phyloP scores from a whole-genome alignment of 2,329 filamentous ascomycete species.

The Thermothelomyces thermophilus region DNA sequence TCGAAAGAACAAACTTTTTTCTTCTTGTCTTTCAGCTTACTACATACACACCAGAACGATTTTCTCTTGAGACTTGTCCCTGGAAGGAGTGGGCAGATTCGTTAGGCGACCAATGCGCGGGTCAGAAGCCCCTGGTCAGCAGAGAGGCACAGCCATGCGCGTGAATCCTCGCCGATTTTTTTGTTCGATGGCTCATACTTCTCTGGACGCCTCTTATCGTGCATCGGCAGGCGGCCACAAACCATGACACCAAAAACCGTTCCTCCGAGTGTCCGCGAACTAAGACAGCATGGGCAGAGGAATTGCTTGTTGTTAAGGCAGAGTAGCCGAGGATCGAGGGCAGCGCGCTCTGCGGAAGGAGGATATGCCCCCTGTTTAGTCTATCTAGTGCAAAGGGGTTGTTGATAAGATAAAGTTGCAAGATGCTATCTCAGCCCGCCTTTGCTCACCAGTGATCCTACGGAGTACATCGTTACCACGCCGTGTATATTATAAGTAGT shows the following conservation, averaged over 20 bases:
- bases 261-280: neutral
- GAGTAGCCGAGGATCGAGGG: too few relatives aligned
- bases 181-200: conserved; percentile 8
- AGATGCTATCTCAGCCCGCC: too few relatives aligned
- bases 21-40: conserved; percentile 9
- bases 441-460: too few relatives aligned
- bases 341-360: too few relatives aligned
- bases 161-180: conserved; percentile 5
- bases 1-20: neutral
- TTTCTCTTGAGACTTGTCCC: neutral
- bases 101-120: conserved; percentile 12
- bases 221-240: neutral
- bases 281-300: neutral
- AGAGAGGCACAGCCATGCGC: neutral
- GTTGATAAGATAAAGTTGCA: too few relatives aligned
- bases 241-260: conserved; percentile 6
- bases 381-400: too few relatives aligned
- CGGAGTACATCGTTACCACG: too few relatives aligned
- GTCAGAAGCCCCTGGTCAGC: neutral
- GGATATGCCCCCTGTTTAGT: too few relatives aligned
- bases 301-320: too few relatives aligned
- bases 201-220: neutral
- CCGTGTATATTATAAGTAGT: too few relatives aligned
- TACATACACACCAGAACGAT: conserved; percentile 5
- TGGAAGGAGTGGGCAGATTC: conserved; percentile 1